Percentiles rank a stretch among this genome's conserved stretches.
phyloP scores from a whole-genome alignment of 2,329 filamentous ascomycete species.

The Penicillium corylophilum region DNA sequence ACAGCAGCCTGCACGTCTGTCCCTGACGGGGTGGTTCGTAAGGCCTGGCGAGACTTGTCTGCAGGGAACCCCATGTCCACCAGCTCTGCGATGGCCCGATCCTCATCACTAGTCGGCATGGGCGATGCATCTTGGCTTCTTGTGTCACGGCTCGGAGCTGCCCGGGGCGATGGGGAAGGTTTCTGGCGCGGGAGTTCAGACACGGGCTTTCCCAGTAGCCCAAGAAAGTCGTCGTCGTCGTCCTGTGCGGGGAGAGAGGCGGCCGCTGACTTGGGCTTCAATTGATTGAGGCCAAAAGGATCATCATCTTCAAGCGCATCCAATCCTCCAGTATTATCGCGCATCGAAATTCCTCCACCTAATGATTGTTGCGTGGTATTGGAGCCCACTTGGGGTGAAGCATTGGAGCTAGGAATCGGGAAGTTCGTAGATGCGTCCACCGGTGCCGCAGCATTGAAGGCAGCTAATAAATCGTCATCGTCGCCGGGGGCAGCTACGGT shows the following conservation, averaged over 20 bases:
- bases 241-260: conserved; percentile 46
- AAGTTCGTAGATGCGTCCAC: conserved; percentile 62
- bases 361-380: conserved; percentile 11
- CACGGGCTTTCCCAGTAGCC: conserved; percentile 60
- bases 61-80: conserved; percentile 92
- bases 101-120: conserved; percentile 55
- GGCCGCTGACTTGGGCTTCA: conserved; percentile 56
- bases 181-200: conserved; percentile 47
- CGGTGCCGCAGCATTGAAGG: conserved; percentile 59
- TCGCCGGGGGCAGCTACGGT: conserved; percentile 48
- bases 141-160: conserved; percentile 11
- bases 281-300: conserved; percentile 74
- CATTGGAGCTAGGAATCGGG: conserved; percentile 45
- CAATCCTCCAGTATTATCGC: conserved; percentile 23
- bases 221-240: conserved; percentile 64
- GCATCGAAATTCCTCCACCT: conserved; percentile 17
- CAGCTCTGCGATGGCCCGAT: conserved; percentile 80
- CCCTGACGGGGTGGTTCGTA: conserved; percentile 76
- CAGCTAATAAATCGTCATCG: conserved; percentile 61
- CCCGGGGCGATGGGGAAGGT: conserved; percentile 23
- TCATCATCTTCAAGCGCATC: conserved; percentile 68
- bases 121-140: conserved; percentile 20
- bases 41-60: conserved; percentile 76
- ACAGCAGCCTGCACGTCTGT: conserved; percentile 82
- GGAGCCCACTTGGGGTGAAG: conserved; percentile 28